A percentile compares a stretch with the other conserved stretches of the same genome.
These are phyloP conservation scores for Malus domestica DNA, from an alignment of 306 rosid species.

Conservation along the genomic window ASM211411v1 NC_041793.1:42004501-42005000, in stretches of 20 bases:
- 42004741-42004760: not conserved
- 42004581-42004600: rapidly evolving
- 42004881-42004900: not conserved
- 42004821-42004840: not conserved
- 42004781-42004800: not conserved
- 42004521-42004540: no score
- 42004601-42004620: no score
- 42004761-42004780: not conserved
- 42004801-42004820: not conserved
- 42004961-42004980: not conserved
- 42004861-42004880: not conserved
- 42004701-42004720: not conserved
- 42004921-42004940: not conserved
- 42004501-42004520: no score
- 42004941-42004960: not conserved
- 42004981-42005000: conserved; percentile 30
- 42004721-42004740: not conserved
- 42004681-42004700: no score
- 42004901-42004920: not conserved
- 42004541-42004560: no score
- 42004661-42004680: no score
- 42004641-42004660: no score
- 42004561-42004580: no score
- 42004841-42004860: not conserved
- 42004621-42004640: no score